phyloP scores from a whole-genome alignment of 1,284 basidiomycete species.

The Schizophyllum amplum region DNA sequence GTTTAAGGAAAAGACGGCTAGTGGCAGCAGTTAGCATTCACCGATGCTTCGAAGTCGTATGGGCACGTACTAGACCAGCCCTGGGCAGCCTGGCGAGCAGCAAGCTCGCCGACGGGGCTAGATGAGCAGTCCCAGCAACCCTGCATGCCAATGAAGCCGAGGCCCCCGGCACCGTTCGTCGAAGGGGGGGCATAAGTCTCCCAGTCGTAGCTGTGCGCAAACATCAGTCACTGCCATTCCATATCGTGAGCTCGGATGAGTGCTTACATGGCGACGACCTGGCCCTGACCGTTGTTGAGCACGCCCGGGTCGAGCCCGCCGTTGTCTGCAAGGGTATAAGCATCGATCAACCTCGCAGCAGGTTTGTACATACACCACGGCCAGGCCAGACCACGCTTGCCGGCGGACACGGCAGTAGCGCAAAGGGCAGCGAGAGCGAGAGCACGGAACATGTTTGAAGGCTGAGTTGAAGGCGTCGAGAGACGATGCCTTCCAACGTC shows the following conservation, averaged over 20 bases:
- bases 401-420: not conserved
- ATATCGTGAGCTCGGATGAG: too few species aligned
- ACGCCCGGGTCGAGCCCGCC: slow-evolving; percentile 7
- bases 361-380: slow-evolving; percentile 5
- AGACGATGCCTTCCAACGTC: not conserved
- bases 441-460: not conserved
- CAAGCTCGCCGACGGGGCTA: slow-evolving; percentile 22
- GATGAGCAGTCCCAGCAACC: slow-evolving; percentile 24
- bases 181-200: slow-evolving; percentile 20
- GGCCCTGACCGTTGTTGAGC: slow-evolving; percentile 8
- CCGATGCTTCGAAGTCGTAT: not conserved
- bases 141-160: slow-evolving; percentile 28
- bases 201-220: slow-evolving; percentile 11
- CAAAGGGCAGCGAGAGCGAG: not conserved
- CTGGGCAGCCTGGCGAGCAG: slow-evolving; percentile 20
- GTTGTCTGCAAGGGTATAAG: slow-evolving; percentile 1
- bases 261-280: slow-evolving; percentile 9
- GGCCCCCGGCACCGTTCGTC: slow-evolving; percentile 20
- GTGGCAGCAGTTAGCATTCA: not conserved
- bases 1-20: slow-evolving; percentile 8
- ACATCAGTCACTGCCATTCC: too few species aligned
- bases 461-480: not conserved
- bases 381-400: slow-evolving; percentile 8
- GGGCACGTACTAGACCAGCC: slow-evolving; percentile 14
- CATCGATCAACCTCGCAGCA: too few species aligned